Evolutionary conservation across 257 asterid species (phyloP).

Genomic region (Solanum neorickii): DNA sequence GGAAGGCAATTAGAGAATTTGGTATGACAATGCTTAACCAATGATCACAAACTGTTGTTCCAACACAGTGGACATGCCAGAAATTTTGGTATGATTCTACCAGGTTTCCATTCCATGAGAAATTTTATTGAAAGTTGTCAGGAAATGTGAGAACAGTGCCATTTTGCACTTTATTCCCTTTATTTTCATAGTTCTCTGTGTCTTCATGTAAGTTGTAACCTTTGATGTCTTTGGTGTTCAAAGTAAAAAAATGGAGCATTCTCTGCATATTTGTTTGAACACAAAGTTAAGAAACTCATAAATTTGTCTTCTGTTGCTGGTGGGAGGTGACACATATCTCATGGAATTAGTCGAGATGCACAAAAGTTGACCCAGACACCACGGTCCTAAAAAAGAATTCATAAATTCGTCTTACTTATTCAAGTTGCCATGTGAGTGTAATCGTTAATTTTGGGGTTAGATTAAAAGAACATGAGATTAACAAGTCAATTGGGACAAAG

Average conservation of each 20-base stretch:
- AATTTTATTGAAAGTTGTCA: background rate
- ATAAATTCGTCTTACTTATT: background rate
- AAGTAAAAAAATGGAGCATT: background rate
- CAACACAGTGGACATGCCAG: background rate
- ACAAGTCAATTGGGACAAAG: background rate
- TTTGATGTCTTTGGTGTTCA: background rate
- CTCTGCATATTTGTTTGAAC: background rate
- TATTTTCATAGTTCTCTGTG: background rate
- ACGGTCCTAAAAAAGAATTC: background rate
- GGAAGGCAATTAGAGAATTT: background rate
- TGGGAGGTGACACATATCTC: background rate
- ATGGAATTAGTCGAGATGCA: background rate
- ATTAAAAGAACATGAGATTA: background rate
- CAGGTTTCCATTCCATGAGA: background rate
- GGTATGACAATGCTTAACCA: background rate
- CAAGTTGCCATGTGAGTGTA: background rate
- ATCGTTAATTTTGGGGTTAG: background rate
- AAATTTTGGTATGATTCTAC: background rate
- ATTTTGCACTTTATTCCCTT: background rate
- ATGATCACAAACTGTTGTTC: background rate
- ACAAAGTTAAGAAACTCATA: background rate
- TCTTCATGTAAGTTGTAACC: background rate
- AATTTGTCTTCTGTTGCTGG: background rate
- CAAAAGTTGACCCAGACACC: background rate
- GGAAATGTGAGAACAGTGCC: background rate